These are phyloP conservation scores for Castanea mollissima DNA, from an alignment of 306 rosid genomes.

Conservation along the genomic window DNA sequence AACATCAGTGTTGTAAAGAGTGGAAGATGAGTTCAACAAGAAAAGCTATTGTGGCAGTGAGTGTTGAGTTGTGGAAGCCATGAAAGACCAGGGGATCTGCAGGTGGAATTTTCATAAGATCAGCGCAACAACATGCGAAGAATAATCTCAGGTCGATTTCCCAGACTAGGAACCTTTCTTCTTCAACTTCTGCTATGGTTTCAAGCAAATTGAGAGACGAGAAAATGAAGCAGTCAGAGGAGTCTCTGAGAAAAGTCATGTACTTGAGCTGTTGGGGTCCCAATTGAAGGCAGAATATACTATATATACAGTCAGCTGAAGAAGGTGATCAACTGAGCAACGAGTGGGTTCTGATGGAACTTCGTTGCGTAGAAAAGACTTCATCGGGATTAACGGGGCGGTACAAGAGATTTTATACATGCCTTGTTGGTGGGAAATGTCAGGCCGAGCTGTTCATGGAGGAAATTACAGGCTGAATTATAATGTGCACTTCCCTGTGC, in stretches of 20 bases:
- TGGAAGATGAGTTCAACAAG: conserved; percentile 21
- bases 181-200: conserved; percentile 33
- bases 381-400: too few relatives aligned
- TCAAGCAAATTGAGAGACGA: conserved; percentile 41
- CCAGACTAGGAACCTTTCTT: conserved; percentile 10
- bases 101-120: neutral
- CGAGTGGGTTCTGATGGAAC: neutral
- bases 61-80: conserved; percentile 40
- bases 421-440: neutral
- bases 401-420: neutral
- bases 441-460: neutral
- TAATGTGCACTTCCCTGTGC: too few relatives aligned
- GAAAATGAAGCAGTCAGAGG: conserved; percentile 53
- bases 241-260: conserved; percentile 66
- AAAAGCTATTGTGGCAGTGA: conserved; percentile 24
- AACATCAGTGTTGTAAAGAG: neutral
- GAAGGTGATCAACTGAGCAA: neutral
- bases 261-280: conserved; percentile 66
- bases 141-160: neutral
- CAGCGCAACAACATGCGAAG: neutral
- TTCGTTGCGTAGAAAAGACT: neutral
- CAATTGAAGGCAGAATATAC: neutral
- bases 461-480: neutral
- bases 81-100: conserved; percentile 5
- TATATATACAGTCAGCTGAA: neutral